Conservation (phyloP, 768 basidiomycete genomes). For the Suillus luteus region DNA sequence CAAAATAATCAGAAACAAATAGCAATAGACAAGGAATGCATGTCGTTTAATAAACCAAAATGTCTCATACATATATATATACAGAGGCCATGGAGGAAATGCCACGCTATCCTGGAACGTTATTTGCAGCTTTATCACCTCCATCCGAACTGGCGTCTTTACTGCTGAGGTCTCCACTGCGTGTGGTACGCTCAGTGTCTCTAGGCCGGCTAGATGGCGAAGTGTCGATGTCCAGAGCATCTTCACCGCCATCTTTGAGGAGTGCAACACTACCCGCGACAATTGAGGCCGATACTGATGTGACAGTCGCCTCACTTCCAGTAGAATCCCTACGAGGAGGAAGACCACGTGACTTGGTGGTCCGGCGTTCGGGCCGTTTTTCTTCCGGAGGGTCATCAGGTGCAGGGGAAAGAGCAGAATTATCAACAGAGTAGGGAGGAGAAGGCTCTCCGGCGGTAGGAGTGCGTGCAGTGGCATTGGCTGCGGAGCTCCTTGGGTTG, state of each 20-base stretch:
- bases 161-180: conserved; percentile 5
- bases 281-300: conserved; percentile 37
- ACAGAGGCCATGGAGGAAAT: background rate
- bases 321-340: conserved; percentile 50
- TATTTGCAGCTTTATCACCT: background rate
- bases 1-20: background rate
- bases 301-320: conserved; percentile 49
- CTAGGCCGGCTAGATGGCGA: background rate
- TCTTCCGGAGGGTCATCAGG: conserved; percentile 36
- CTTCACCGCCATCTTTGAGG: conserved; percentile 20
- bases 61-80: background rate
- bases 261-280: conserved; percentile 25
- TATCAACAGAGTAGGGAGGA: conserved; percentile 35
- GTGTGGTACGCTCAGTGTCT: conserved; percentile 1
- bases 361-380: conserved; percentile 43
- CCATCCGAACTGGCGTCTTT: conserved; percentile 6
- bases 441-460: conserved; percentile 44
- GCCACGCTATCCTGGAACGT: conserved; percentile 1
- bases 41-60: conserved; percentile 5
- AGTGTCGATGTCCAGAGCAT: conserved; percentile 20
- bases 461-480: conserved; percentile 23
- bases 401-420: conserved; percentile 27
- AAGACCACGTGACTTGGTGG: conserved; percentile 47
- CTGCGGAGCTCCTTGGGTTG: conserved; percentile 43
- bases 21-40: conserved; percentile 9